These are phyloP conservation scores for Adansonia digitata DNA, from an alignment of 345 rosid genomes.

Conservation along the genomic window DNA sequence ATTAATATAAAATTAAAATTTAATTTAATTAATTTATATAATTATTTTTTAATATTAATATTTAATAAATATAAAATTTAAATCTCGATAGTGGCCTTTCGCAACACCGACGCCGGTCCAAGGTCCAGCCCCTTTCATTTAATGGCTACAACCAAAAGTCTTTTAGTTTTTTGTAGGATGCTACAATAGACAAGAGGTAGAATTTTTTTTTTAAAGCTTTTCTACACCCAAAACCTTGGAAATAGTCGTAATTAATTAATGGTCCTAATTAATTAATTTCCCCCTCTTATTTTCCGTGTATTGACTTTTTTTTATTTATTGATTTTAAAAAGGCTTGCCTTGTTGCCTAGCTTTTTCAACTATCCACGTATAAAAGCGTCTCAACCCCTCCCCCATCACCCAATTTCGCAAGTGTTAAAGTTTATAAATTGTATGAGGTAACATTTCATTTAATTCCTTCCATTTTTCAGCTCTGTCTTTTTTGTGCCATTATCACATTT, in stretches of 20 bases:
- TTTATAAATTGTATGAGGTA: too few relatives aligned
- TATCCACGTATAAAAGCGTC: not conserved
- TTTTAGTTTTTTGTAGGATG: not conserved
- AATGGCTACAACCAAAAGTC: not conserved
- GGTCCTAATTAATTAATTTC: too few relatives aligned
- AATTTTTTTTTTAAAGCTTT: not conserved
- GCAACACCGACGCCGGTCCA: conserved; percentile 16
- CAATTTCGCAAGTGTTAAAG: not conserved
- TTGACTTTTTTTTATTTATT: conserved; percentile 23
- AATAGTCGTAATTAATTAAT: conserved; percentile 4
- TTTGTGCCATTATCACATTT: not conserved
- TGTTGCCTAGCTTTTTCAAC: not conserved
- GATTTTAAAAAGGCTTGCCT: not conserved
- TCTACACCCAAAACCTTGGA: conserved; percentile 16
- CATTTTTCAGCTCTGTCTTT: not conserved
- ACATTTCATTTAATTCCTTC: not conserved
- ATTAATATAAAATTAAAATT: too few relatives aligned
- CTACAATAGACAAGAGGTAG: not conserved
- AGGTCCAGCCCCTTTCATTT: not conserved
- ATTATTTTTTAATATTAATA: too few relatives aligned
- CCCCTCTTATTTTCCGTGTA: conserved; percentile 19
- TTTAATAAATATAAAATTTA: too few relatives aligned
- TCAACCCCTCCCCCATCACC: not conserved
- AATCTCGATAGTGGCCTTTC: too few relatives aligned
- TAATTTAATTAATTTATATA: too few relatives aligned